A percentile compares a stretch with the other conserved stretches of the same genome.
Evolutionary conservation across 169 alveolate genomes (phyloP).

Genomic region (Plasmodium coatneyi): DNA sequence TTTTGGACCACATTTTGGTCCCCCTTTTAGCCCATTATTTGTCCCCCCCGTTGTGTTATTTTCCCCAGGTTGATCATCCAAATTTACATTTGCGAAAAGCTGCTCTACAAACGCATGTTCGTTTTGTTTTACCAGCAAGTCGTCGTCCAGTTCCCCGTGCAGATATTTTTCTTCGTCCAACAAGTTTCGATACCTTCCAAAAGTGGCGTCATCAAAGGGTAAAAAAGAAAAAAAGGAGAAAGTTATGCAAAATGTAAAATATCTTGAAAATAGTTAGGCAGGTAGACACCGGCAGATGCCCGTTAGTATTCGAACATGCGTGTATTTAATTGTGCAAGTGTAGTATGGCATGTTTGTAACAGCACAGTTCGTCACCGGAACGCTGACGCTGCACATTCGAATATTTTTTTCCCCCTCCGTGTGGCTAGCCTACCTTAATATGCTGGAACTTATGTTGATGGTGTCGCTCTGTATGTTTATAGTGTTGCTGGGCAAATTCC

Average conservation of each 20-base stretch:
- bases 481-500: conserved; percentile 50
- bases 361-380: not conserved
- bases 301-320: not conserved
- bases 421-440: conserved; percentile 2
- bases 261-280: not conserved
- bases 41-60: not conserved
- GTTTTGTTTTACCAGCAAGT: not conserved
- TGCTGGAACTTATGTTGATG: not conserved
- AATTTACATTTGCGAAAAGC: not conserved
- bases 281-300: not conserved
- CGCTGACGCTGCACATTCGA: not conserved
- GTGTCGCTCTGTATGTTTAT: conserved; percentile 4
- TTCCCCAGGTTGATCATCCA: not conserved
- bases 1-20: not conserved
- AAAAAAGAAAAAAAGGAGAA: not conserved
- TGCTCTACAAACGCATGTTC: not conserved
- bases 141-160: conserved; percentile 13
- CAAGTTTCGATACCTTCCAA: conserved; percentile 3
- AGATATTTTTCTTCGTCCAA: conserved; percentile 26
- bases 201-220: not conserved
- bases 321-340: not conserved
- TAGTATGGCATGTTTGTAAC: not conserved
- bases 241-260: not conserved
- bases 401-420: not conserved
- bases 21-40: not conserved